Evolutionary conservation across 208 protist species (phyloP), one percentile per base, ranked within the genome.

Genomic region (Acanthamoeba triangularis): DNA sequence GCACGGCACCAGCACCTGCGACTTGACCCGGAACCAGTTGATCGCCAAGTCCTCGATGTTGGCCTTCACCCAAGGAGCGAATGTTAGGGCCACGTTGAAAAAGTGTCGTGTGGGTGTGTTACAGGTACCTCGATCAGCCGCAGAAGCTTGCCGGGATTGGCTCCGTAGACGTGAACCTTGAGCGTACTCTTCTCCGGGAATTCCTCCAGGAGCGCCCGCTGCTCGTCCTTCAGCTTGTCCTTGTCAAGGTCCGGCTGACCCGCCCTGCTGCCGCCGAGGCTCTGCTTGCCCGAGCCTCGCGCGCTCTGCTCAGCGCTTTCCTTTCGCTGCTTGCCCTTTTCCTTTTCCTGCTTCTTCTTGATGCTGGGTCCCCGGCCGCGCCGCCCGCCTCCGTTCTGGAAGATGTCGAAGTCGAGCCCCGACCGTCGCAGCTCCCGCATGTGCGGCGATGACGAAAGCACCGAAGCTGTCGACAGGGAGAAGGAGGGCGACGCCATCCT

Each of bases 11-110:
- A 92, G 33, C 14, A 92, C 56, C 44, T 92, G 54, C n/a, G 59
- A 47, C 52, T 92, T 74, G 61, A 92, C 41, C 20, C 63, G 54
- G 59, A 92, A 92, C 85, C 85, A 92, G 28, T 92, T 92, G 47
- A 92, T 92, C 13, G 85, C 54, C 25, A 92, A 23, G 25, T 92
- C 63, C 56, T 92, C 85, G 30, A 92, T 92, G 56, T 92, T 92
- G 30, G 61, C 85, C 78, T 87, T 44, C 78, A 35, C 28, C 61
- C 16, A 14, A 18, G 5, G 6, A 52, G 8, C 33, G 35, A 8
- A 14, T 18, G 18, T 78, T 44, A 18, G 20, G 2, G 0, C 33
- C 69, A 10, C 16, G 16, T 7, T 78, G 16, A 2, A 78, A 78
- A 28, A 28, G 65, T 16, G 65, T 13, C 23, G 0, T 5, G 65